A percentile compares a stretch with the other conserved stretches of the same genome.
These are phyloP conservation scores for Litsea cubeba DNA, from an alignment of 164 flowering plant genomes.

Conservation along the genomic window DNA sequence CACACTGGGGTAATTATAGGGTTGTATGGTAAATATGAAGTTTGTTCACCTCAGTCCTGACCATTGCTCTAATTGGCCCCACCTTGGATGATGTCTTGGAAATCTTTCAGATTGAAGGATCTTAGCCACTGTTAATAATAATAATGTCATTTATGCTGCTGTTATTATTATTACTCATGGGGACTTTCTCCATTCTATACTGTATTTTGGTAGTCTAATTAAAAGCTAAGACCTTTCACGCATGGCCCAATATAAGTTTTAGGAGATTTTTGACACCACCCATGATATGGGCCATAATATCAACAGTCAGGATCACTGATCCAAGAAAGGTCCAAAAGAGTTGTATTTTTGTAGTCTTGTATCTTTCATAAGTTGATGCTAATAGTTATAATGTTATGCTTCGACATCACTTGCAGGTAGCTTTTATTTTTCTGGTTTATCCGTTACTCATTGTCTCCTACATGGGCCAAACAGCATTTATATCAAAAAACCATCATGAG, in stretches of 20 bases:
- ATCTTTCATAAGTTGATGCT: background rate
- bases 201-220: background rate
- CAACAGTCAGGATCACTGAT: background rate
- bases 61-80: background rate
- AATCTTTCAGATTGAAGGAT: background rate
- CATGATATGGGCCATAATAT: background rate
- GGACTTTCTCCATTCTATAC: background rate
- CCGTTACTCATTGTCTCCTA: constrained; percentile 76
- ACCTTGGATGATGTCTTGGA: background rate
- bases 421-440: constrained; percentile 65
- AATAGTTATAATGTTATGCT: background rate
- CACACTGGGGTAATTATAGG: no score
- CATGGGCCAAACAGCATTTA: constrained; percentile 93
- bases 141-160: background rate
- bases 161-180: no score
- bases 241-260: no score
- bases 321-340: background rate
- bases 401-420: constrained; percentile 44
- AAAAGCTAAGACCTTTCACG: no score
- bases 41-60: background rate
- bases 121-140: background rate
- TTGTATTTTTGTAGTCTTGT: background rate
- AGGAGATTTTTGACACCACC: background rate
- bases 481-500: constrained; percentile 31
- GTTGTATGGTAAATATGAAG: background rate